A percentile compares a stretch with the other conserved stretches of the same genome.
phyloP scores from a whole-genome alignment of 2,329 filamentous ascomycete species.

The Cladophialophora bantiana region DNA sequence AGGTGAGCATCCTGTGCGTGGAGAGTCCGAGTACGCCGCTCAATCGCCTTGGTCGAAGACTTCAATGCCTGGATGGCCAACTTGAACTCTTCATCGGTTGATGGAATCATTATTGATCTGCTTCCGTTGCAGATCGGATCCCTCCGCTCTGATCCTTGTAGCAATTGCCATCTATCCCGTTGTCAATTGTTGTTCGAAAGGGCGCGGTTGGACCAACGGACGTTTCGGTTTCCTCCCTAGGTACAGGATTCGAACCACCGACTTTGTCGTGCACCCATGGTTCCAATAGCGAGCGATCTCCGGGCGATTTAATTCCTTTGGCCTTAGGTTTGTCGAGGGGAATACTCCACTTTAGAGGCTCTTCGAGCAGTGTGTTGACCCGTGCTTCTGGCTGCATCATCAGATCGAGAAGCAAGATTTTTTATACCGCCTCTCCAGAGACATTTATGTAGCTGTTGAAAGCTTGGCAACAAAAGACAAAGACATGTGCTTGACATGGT shows the following conservation, averaged over 20 bases:
- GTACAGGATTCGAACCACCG: not conserved
- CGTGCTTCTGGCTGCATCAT: slow-evolving; percentile 6
- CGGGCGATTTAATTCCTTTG: not conserved
- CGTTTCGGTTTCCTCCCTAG: slow-evolving; percentile 4
- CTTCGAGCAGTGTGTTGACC: slow-evolving; percentile 9
- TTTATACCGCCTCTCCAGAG: not conserved
- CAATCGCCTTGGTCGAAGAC: slow-evolving; percentile 28
- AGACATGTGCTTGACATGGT: no score
- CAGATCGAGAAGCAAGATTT: not conserved
- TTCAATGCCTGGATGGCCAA: slow-evolving; percentile 30
- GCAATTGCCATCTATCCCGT: not conserved
- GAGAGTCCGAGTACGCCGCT: slow-evolving; percentile 23
- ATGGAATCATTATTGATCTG: slow-evolving; percentile 12
- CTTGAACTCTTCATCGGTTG: slow-evolving; percentile 26
- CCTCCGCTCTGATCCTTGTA: not conserved
- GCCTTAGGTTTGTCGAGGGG: not conserved
- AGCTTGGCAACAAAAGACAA: not conserved
- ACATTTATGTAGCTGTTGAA: not conserved
- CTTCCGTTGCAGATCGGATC: not conserved
- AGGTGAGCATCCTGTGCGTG: slow-evolving; percentile 21
- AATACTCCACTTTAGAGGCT: slow-evolving; percentile 6
- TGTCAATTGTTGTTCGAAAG: not conserved
- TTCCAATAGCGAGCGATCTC: slow-evolving; percentile 1
- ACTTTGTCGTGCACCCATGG: not conserved
- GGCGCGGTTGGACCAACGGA: not conserved